Evolutionary conservation across 257 asterid species (phyloP).

Genomic region (Capsicum baccatum): DNA sequence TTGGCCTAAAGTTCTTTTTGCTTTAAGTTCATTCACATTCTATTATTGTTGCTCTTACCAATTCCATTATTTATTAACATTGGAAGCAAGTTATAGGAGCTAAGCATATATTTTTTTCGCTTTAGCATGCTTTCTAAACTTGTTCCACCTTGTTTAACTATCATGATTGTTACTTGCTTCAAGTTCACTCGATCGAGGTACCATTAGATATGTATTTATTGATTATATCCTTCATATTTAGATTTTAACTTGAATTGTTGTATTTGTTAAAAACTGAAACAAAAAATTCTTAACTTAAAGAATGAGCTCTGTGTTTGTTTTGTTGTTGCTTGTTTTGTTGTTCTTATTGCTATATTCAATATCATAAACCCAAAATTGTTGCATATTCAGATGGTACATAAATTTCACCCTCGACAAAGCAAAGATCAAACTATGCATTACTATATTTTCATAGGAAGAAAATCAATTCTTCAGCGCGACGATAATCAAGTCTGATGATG

Average conservation of each 20-base stretch:
- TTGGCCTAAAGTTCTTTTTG: background rate
- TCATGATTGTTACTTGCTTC: background rate
- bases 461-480: no score
- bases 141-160: background rate
- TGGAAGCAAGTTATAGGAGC: background rate
- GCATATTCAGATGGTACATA: no score
- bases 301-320: background rate
- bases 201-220: background rate
- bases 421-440: no score
- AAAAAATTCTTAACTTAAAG: background rate
- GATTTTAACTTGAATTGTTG: no score
- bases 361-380: no score
- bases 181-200: background rate
- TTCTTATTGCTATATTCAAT: no score
- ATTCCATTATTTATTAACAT: background rate
- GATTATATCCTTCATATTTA: background rate
- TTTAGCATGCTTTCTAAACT: background rate
- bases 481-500: no score
- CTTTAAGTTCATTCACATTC: background rate
- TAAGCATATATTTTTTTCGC: slow-evolving; percentile 6
- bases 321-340: background rate
- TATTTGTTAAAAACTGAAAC: no score
- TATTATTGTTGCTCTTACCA: slow-evolving; percentile 1
- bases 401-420: no score
- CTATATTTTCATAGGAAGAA: no score